Evolutionary conservation across 2,329 filamentous ascomycete genomes (phyloP), one percentile per base, ranked within the genome.

Genomic region (Xylariaceae sp.): DNA sequence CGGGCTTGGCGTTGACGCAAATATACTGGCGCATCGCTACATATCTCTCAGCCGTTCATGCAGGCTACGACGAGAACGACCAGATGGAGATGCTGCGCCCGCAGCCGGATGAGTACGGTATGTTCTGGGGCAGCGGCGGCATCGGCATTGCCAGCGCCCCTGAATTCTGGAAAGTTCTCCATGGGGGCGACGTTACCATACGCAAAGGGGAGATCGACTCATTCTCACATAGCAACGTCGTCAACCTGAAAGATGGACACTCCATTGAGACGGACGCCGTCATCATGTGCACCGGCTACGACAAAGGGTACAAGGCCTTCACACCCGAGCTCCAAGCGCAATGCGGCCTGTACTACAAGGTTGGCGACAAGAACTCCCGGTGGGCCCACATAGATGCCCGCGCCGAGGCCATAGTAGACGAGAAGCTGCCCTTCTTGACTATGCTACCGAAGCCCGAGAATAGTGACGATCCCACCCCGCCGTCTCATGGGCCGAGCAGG

Each of bases 51-150:
- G 59, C 36, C 20, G n/a, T 8, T n/a, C 61, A 67, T 43, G 67
- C 64, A 7, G 67, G 65, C 4, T 71, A 69, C 49, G 18, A 40
- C 10, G 58, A 62, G 23, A 53, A 45, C 18, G 41, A 53, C 4
- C 58, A 67, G 43, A 57, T 55, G 6, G 20, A 58, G 24, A 61
- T 61, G 41, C 53, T 67, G 11, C 52, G 52, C 32, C 63, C 64
- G 16, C n/a, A 46, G 3, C 57, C 55, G 3, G 11, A 57, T n/a
- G 54, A 57, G 10, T 53, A 62, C 20, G 58, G 56, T 6, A 53
- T 72, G 7, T 72, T 70, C 55, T 73, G 71, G 70, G 67, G 59
- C 6, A 65, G 64, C 33, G 52, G 61, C 10, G 68, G 68, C 9
- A 55, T 73, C 1, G 71, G 71, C 1, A 41, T 60, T 9, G 66